Percentiles rank a stretch among this genome's conserved stretches.
Evolutionary conservation across 2,329 filamentous ascomycete genomes (phyloP).

Genomic region (Colletotrichum sp.): DNA sequence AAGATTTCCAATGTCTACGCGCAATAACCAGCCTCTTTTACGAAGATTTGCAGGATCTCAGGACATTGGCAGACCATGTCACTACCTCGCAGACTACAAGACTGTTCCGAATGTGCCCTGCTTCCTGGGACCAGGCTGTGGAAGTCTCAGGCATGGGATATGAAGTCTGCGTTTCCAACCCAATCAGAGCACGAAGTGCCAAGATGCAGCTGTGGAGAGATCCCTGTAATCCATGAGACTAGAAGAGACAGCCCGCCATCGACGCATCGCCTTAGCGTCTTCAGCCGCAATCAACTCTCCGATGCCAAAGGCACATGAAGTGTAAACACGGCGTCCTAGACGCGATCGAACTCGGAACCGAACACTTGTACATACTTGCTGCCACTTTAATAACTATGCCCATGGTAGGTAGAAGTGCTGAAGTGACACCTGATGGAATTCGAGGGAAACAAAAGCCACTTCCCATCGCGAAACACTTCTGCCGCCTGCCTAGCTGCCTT

Average conservation of each 20-base stretch:
- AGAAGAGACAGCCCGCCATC: not conserved
- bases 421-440: not conserved
- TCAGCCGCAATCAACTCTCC: not conserved
- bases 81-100: not conserved
- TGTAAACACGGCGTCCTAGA: fast-evolving
- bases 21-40: not conserved
- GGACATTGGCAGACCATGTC: fast-evolving
- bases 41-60: fast-evolving
- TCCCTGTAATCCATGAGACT: not conserved
- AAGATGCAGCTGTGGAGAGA: not conserved
- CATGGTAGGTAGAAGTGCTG: not conserved
- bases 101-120: not conserved
- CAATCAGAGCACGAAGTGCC: not conserved
- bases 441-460: not conserved
- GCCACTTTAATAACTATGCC: not conserved
- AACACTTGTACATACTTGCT: fast-evolving
- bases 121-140: not conserved
- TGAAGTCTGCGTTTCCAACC: not conserved
- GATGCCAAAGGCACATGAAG: fast-evolving
- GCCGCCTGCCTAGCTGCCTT: not conserved
- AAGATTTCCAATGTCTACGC: not conserved
- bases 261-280: not conserved
- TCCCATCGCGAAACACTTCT: not conserved
- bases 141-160: not conserved
- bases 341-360: fast-evolving